Conservation (phyloP, 352 stramenopile genomes). For the Pythium utonaiense region DNA sequence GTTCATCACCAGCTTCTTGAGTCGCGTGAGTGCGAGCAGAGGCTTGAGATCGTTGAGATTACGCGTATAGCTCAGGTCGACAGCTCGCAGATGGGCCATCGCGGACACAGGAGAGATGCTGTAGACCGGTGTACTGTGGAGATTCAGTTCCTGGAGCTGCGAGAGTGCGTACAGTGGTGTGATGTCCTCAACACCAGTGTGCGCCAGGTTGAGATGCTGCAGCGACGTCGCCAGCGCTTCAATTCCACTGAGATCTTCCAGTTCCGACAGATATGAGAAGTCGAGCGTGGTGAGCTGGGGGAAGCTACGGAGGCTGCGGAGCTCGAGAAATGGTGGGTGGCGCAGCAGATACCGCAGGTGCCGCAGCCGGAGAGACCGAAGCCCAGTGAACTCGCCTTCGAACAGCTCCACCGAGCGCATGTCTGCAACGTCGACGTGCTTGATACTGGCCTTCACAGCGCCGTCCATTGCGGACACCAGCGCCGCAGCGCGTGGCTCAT, state of each 20-base stretch:
- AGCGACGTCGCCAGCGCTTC: conserved; percentile 12
- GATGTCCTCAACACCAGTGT: conserved; percentile 15
- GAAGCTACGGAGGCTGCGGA: conserved; percentile 13
- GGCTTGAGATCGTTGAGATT: conserved; percentile 17
- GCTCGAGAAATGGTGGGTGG: conserved; percentile 12
- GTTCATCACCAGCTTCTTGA: conserved; percentile 22
- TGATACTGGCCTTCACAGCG: not conserved
- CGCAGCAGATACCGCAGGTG: conserved; percentile 14
- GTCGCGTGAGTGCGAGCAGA: conserved; percentile 6
- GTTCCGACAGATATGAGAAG: conserved; percentile 6
- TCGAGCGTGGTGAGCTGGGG: conserved; percentile 11
- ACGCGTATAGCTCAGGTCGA: conserved; percentile 22
- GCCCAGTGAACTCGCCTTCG: not conserved
- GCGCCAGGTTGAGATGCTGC: conserved; percentile 10
- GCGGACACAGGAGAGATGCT: conserved; percentile 11
- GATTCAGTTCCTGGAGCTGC: conserved; percentile 11
- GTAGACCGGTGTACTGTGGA: conserved; percentile 11
- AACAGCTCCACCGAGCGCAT: conserved; percentile 13
- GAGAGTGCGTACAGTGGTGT: conserved; percentile 11
- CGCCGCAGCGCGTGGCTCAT: conserved; percentile 2
- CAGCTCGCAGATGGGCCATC: conserved; percentile 10
- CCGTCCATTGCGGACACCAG: conserved; percentile 11
- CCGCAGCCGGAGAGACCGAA: conserved; percentile 11
- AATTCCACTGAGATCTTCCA: conserved; percentile 18
- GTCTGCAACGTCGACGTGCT: conserved; percentile 12